Base-by-base conservation (phyloP, 352 stramenopile genomes). In the Pythium coloratum region DNA sequence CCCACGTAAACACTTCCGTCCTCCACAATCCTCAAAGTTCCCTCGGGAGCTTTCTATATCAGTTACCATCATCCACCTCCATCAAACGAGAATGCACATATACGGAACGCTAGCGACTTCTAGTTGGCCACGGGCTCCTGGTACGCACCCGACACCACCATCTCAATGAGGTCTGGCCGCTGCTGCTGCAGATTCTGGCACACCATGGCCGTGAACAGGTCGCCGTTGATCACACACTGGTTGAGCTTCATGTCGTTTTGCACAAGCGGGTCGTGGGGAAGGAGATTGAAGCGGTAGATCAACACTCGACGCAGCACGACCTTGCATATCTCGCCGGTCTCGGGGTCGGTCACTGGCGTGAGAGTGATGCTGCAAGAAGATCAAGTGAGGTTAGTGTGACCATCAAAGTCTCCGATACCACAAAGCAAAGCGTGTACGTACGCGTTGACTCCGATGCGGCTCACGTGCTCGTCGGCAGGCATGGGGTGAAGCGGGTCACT, bases 401-500 rank as follows among this genome's bases (percentile, higher is more conserved):
- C 28, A 30, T 30, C 28, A 30, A 30, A 30, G 28, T 30, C 2
- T 30, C 28, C 28, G 28, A 30, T 30, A 30, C 28, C 28, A 30
- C 28, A 30, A 30, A 14, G 38, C 20, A 62, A 6, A 72, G 55
- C 64, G 28, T 30, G 28, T 30, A 71, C 69, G 16, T 78, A 76
- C 28, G 67, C 33, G n/a, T 59, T 75, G 13, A 69, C 58, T 36
- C 67, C 66, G 46, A 67, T 47, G 42, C 66, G 66, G 32, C 53
- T 64, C 32, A 72, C 32, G 32, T 32, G 12, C 30, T 72, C 66
- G 36, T 67, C 59, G 1, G 59, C 51, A 7, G 66, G 66, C 2
- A 40, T 67, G 2, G 79, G 74, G 69, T 77, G 64, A 20, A 71
- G 55, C 16, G 65, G 68, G 56, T 90, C 81, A 4, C 72, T 53